Evolutionary conservation across 179 eudicot genomes (phyloP).

Genomic region (Heliamphora pulchella): DNA sequence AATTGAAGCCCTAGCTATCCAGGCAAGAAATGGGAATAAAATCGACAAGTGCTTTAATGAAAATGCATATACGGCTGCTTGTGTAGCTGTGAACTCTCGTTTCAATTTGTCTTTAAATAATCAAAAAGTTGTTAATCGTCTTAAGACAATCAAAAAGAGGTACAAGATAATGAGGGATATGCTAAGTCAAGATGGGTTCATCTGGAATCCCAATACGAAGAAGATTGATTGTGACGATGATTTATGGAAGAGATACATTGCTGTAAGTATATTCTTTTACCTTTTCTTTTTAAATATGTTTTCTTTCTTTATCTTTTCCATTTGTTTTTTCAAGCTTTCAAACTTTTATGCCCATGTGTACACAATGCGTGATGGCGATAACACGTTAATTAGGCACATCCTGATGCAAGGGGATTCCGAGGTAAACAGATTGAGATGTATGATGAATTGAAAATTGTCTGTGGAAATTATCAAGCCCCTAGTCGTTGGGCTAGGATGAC

Average conservation of each 20-base stretch:
- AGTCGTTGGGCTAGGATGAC: slow-evolving; percentile 20
- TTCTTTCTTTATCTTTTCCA: not conserved
- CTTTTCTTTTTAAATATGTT: not conserved
- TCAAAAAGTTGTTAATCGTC: slow-evolving; percentile 18
- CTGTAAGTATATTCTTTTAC: not conserved
- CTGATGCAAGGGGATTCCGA: slow-evolving; percentile 19
- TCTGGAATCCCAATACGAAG: slow-evolving; percentile 18
- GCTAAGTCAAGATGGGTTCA: slow-evolving; percentile 18
- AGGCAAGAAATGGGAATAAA: slow-evolving; percentile 19
- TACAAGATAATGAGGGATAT: slow-evolving; percentile 18
- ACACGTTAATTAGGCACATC: slow-evolving; percentile 12
- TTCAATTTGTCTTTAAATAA: slow-evolving; percentile 19
- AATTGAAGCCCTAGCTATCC: slow-evolving; percentile 16
- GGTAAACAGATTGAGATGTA: slow-evolving; percentile 18
- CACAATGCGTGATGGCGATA: not conserved
- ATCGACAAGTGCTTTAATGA: slow-evolving; percentile 21
- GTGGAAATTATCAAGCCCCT: slow-evolving; percentile 20
- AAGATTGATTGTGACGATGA: slow-evolving; percentile 18
- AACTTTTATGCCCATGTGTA: not conserved
- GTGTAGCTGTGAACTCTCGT: slow-evolving; percentile 18
- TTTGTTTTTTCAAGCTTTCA: not conserved
- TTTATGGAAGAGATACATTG: slow-evolving; percentile 19
- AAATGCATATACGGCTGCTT: slow-evolving; percentile 16
- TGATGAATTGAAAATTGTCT: slow-evolving; percentile 18
- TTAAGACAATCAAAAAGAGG: slow-evolving; percentile 19